Base-by-base conservation (phyloP, 176 grass and related monocot genomes). In the Echinochloa phyllopogon region DNA sequence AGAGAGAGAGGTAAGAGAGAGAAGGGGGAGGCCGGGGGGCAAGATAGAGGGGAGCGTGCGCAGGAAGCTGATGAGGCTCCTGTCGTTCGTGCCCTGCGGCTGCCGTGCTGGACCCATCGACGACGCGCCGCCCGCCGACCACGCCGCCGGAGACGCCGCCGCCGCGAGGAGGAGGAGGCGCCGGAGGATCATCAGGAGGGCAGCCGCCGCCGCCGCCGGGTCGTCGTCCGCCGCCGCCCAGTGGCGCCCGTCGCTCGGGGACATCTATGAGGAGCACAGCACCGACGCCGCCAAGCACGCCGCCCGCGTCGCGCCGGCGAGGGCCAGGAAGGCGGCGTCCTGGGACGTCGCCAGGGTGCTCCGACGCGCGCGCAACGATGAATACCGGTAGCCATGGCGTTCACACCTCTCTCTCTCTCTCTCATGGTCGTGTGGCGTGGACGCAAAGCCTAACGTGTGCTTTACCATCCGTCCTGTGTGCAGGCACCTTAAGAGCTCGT, bases 41-140 rank as follows among this genome's bases (percentile, higher is more conserved):
- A 85, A 77, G 63, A 88, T 81, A 88, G 89, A 78, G 77, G 71
- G 82, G 77, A 50, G 82, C 71, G 70, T 91, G 82, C 82, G 71
- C 77, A 72, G 82, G 64, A 88, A 85, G 82, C 72, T 91, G 50
- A 92, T 92, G 90, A 88, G 90, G 86, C 90, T 92, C 79, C 74
- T 89, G 82, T 87, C 86, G 67, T 86, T 92, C 78, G 90, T 92
- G 67, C 86, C 86, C 82, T 92, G 83, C 8, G 86, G 90, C 74
- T 86, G 86, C 72, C 78, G 83, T 88, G 83, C 82, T 13, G 90
- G 82, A 81, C 90, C 83, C 13, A 68, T 89, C 59, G 90, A 92
- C 78, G 90, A 92, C 78, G 82, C 79, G 78, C 86, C 90, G 73
- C 82, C 90, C 21, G 72, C n/a, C 1, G 82, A 38, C 6, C 18